Conservation (phyloP, 371 early-diverging fungal species). For the Mucor racemosus region DNA sequence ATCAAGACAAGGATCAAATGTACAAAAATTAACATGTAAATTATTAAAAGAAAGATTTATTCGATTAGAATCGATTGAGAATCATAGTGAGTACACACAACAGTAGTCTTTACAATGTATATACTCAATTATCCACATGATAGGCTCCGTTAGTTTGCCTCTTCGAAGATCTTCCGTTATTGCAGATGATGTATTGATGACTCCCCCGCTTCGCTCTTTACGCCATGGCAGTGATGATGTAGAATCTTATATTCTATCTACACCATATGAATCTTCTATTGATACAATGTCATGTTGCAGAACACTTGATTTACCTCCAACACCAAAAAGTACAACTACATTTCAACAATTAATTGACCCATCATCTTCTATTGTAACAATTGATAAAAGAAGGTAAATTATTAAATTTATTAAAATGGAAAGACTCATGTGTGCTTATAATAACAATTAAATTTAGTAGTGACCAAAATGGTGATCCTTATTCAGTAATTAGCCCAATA, state of each 20-base stretch:
- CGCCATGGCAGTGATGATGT: constrained; percentile 22
- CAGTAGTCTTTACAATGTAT: neutral
- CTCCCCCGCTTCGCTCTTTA: constrained; percentile 36
- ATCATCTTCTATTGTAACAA: neutral
- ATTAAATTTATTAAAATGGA: neutral
- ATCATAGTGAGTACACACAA: neutral
- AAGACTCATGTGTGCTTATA: neutral
- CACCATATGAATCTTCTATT: constrained; percentile 40
- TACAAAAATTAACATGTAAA: constrained; percentile 49
- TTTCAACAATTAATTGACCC: constrained; percentile 17
- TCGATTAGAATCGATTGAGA: constrained; percentile 15
- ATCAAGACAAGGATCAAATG: constrained; percentile 30
- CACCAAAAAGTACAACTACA: constrained; percentile 38
- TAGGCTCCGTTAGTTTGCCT: constrained; percentile 27
- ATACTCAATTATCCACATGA: neutral
- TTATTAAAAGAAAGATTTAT: constrained; percentile 41
- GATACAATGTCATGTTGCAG: constrained; percentile 35
- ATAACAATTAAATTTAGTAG: neutral
- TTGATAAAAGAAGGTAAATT: constrained; percentile 8
- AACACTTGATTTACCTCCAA: constrained; percentile 31
- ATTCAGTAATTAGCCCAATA: neutral
- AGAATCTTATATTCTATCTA: constrained; percentile 23
- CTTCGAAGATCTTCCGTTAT: constrained; percentile 26
- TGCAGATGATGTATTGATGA: constrained; percentile 32
- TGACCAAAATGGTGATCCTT: constrained; percentile 14